Percentiles rank a stretch among this genome's conserved stretches.
Conservation (phyloP, 208 protist species). For the Leishmania mexicana region DNA sequence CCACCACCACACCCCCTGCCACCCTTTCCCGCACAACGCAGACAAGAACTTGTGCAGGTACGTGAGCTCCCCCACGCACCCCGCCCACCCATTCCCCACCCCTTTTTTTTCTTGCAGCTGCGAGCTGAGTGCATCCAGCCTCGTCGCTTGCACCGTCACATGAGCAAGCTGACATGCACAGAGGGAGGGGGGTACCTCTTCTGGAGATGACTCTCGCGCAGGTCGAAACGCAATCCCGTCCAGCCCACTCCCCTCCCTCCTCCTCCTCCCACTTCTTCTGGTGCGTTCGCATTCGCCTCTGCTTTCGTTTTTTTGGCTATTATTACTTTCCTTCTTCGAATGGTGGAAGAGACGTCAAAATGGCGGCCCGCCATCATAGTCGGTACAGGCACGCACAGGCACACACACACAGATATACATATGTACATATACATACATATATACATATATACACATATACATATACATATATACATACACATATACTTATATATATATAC, state of each 20-base stretch:
- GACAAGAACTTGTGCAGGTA: background rate
- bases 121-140: background rate
- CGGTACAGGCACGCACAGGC: slow-evolving; percentile 4
- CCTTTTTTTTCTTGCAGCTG: background rate
- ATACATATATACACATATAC: no score
- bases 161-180: background rate
- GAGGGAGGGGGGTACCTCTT: background rate
- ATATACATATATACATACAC: slow-evolving; percentile 18
- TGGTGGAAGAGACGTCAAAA: background rate
- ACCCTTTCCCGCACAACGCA: background rate
- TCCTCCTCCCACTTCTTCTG: background rate
- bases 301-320: background rate
- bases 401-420: slow-evolving; percentile 8
- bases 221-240: background rate
- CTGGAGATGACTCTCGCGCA: background rate
- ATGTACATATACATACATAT: slow-evolving; percentile 15
- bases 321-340: background rate
- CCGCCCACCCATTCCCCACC: background rate
- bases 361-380: background rate
- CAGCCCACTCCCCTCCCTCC: background rate
- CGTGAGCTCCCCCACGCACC: background rate
- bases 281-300: background rate
- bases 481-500: slow-evolving; percentile 6
- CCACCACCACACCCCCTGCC: background rate
- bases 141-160: background rate